These are phyloP conservation scores for Lactuca sativa DNA, from an alignment of 129 eudicot genomes.

Conservation along the genomic window DNA sequence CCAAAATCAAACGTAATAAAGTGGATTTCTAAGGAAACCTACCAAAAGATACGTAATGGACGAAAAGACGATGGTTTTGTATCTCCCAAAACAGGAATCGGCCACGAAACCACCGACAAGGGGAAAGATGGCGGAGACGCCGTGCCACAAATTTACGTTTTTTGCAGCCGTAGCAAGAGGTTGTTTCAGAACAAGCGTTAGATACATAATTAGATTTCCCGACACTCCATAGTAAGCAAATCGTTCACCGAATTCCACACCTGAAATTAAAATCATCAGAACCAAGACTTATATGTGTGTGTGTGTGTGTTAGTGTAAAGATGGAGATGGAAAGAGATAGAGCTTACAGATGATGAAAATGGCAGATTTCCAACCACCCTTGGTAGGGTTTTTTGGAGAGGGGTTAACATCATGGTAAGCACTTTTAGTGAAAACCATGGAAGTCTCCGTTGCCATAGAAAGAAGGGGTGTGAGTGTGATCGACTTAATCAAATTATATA, in stretches of 20 bases:
- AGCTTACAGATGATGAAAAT: conserved; percentile 68
- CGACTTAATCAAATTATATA: background rate
- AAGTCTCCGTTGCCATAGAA: conserved; percentile 19
- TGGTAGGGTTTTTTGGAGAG: conserved; percentile 27
- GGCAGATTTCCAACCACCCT: conserved; percentile 84
- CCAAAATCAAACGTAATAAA: background rate
- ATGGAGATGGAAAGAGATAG: background rate
- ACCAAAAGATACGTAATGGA: conserved; percentile 61
- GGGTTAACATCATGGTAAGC: conserved; percentile 16
- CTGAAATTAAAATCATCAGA: conserved; percentile 22
- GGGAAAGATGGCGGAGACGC: conserved; percentile 62
- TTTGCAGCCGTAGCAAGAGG: conserved; percentile 59
- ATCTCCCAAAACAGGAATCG: conserved; percentile 70
- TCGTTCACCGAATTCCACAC: conserved; percentile 74
- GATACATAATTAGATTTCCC: conserved; percentile 62
- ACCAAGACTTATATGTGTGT: background rate
- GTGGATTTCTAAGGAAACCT: background rate
- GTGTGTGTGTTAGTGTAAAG: no score
- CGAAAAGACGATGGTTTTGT: conserved; percentile 52
- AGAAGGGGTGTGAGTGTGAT: background rate
- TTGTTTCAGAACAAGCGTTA: conserved; percentile 44
- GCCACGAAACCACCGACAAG: conserved; percentile 69
- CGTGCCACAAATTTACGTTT: conserved; percentile 66
- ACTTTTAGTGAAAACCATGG: conserved; percentile 21
- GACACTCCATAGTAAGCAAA: conserved; percentile 76